phyloP scores from a whole-genome alignment of 169 alveolate species.

The Plasmodium yoelii region DNA sequence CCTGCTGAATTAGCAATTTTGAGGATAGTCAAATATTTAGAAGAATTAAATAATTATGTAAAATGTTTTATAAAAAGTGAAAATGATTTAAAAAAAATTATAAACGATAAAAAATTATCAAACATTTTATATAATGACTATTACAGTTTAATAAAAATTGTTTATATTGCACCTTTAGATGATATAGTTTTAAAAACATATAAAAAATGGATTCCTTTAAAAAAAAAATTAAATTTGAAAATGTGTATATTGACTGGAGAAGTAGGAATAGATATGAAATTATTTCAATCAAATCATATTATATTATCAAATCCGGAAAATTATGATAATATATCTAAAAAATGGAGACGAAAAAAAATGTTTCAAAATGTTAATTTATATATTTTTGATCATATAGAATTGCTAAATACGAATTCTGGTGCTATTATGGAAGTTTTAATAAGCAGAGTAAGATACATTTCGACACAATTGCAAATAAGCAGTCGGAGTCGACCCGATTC shows the following conservation, averaged over 20 bases:
- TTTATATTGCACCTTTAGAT: conserved; percentile 71
- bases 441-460: conserved; percentile 94
- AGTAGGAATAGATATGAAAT: conserved; percentile 87
- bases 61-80: conserved; percentile 28
- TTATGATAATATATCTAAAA: conserved; percentile 94
- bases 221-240: conserved; percentile 12
- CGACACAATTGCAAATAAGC: conserved; percentile 88
- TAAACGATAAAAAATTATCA: conserved; percentile 31
- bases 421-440: conserved; percentile 94
- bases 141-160: conserved; percentile 25
- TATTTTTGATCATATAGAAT: conserved; percentile 96
- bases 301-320: conserved; percentile 93
- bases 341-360: conserved; percentile 90
- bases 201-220: conserved; percentile 35
- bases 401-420: conserved; percentile 89
- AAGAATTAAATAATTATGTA: conserved; percentile 8
- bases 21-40: conserved; percentile 4
- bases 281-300: conserved; percentile 85
- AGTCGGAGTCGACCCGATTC: no score
- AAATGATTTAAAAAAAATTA: conserved; percentile 19
- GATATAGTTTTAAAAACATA: conserved; percentile 41
- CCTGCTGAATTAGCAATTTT: conserved; percentile 49
- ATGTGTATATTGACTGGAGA: conserved; percentile 90
- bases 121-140: conserved; percentile 21
- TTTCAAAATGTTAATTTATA: conserved; percentile 90